Percentiles rank a stretch among this genome's conserved stretches.
phyloP scores from a whole-genome alignment of 306 rosid genomes.

The Glycyrrhiza uralensis region DNA sequence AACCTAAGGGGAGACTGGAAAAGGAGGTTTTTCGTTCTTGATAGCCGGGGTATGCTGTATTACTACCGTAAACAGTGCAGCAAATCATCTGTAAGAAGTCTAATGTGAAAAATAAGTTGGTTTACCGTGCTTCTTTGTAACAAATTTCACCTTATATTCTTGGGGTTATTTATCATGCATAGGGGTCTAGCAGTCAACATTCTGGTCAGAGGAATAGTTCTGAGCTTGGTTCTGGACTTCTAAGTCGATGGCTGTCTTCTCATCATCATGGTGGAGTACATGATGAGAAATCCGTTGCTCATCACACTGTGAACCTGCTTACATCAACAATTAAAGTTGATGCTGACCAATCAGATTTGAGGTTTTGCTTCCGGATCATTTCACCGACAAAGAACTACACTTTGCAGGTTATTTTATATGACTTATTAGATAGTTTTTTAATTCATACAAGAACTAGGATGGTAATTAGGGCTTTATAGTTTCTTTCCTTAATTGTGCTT shows the following conservation, averaged over 20 bases:
- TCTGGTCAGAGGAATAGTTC: slow-evolving; percentile 97
- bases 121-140: slow-evolving; percentile 14
- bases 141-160: slow-evolving; percentile 15
- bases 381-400: slow-evolving; percentile 98
- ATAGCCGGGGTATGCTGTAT: slow-evolving; percentile 96
- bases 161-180: slow-evolving; percentile 30
- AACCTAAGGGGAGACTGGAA: slow-evolving; percentile 99
- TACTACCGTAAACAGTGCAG: slow-evolving; percentile 91
- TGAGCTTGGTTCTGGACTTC: slow-evolving; percentile 97
- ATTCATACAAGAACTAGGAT: neutral
- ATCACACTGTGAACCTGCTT: slow-evolving; percentile 96
- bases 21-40: slow-evolving; percentile 99
- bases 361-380: slow-evolving; percentile 98
- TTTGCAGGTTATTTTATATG: slow-evolving; percentile 70
- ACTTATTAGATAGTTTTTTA: neutral
- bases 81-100: slow-evolving; percentile 85
- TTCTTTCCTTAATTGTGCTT: slow-evolving; percentile 56
- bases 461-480: slow-evolving; percentile 29
- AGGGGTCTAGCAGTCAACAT: slow-evolving; percentile 84
- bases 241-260: slow-evolving; percentile 97
- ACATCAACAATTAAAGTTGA: slow-evolving; percentile 98
- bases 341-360: slow-evolving; percentile 96
- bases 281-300: slow-evolving; percentile 99
- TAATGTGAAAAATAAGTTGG: slow-evolving; percentile 24
- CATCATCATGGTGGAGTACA: slow-evolving; percentile 99